Evolutionary conservation across 2,329 filamentous ascomycete genomes (phyloP).

Genomic region (Aspergillus felis): DNA sequence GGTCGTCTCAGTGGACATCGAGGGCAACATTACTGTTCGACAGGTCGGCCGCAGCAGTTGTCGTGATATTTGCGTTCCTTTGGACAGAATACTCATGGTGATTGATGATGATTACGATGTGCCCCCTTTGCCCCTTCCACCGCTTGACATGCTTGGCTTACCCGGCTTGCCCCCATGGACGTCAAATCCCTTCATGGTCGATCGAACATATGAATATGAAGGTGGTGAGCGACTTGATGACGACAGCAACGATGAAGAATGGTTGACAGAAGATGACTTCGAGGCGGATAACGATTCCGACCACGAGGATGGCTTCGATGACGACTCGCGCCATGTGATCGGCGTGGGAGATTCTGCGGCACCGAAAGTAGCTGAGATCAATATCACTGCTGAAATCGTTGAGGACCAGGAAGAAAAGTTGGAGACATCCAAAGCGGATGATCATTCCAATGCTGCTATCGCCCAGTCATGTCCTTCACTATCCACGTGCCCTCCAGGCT

Average conservation of each 20-base stretch:
- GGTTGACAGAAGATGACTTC: slow-evolving; percentile 34
- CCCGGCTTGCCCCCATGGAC: neutral
- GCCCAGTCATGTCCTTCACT: slow-evolving; percentile 4
- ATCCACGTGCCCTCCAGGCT: slow-evolving; percentile 25
- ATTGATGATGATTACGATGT: slow-evolving; percentile 25
- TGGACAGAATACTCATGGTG: slow-evolving; percentile 49
- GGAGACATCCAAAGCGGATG: neutral
- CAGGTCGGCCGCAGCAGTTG: slow-evolving; percentile 49
- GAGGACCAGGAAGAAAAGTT: neutral
- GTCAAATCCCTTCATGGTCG: neutral
- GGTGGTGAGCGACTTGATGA: slow-evolving; percentile 40
- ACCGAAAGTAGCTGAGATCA: slow-evolving; percentile 9
- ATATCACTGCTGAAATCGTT: slow-evolving; percentile 5
- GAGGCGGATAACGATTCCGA: slow-evolving; percentile 34
- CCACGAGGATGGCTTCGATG: slow-evolving; percentile 9
- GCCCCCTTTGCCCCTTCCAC: neutral
- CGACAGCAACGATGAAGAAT: slow-evolving; percentile 41
- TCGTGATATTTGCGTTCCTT: slow-evolving; percentile 47
- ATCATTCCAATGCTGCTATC: neutral
- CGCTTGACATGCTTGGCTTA: neutral
- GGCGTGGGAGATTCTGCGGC: neutral
- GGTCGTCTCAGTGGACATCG: slow-evolving; percentile 51
- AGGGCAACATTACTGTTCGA: slow-evolving; percentile 53
- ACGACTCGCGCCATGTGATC: neutral
- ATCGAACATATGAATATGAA: slow-evolving; percentile 22